Base-by-base conservation (phyloP, 768 basidiomycete species). In the Mycena metata region DNA sequence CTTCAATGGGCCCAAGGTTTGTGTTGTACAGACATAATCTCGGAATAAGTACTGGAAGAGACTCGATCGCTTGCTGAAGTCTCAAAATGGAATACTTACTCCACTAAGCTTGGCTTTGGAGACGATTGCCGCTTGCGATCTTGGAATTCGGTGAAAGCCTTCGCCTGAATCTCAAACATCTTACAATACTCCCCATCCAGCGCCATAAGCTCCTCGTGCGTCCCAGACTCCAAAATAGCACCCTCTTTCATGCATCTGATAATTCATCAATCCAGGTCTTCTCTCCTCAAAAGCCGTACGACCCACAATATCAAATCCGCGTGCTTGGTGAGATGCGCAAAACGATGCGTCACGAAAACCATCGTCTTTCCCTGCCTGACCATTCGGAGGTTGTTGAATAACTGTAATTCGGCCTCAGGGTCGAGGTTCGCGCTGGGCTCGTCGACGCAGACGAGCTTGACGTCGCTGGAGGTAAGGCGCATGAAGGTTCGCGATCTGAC, bases 351-450 rank as follows among this genome's bases (percentile, higher is more conserved):
- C 9, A 82, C 79, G 52, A 81, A 81, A 3, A 83, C 68, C 78
- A 79, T 79, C 16, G 79, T 80, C 76, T 83, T 85, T 1, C 81
- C 83, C 2, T 71, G 49, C 12, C 83, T 76, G 6, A 59, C 66
- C 3, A 72, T 50, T 41, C 74, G 73, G 33, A 86, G 75, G 17
- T 74, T 75, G 33, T 78, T 59, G 56, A 84, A 79, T 16, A 86
- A 68, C 15, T 79, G 73, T 21, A 69, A 76, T 70, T 87, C 86
- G 1, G 80, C 82, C 64, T 81, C 70, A 4, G 86, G 81, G 58
- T 88, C 86, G 6, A 87, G 72, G 3, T 81, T 78, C 0, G 85
- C 85, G 26, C 80, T 86, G 1, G 86, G 87, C 69, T 87, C 86
- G 66, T 87, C 86, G 8, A 82, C 78, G 4, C 82, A 78, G 16